Percentiles rank a stretch among this genome's conserved stretches.
Evolutionary conservation across 2,329 filamentous ascomycete genomes (phyloP).

Genomic region (Hymenoscyphus fructigenus): DNA sequence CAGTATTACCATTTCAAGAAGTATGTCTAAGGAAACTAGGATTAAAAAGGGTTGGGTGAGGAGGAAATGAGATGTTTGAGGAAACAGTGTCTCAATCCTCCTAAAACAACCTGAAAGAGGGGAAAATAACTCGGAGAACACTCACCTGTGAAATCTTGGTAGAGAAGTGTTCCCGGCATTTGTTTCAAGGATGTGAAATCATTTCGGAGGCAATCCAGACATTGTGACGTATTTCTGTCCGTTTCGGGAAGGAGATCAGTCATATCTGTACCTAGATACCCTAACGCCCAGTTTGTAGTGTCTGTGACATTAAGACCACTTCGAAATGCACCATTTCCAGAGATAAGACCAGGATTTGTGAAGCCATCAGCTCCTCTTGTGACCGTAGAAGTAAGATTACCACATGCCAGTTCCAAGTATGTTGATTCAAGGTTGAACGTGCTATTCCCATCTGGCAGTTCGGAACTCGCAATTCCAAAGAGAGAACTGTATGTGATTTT

Average conservation of each 20-base stretch:
- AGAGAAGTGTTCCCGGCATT: constrained; percentile 23
- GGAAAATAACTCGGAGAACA: too few species aligned
- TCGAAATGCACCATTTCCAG: constrained; percentile 23
- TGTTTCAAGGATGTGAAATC: constrained; percentile 12
- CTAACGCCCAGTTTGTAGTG: constrained; percentile 23
- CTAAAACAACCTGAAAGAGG: too few species aligned
- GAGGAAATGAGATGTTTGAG: too few species aligned
- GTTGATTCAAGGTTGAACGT: constrained; percentile 26
- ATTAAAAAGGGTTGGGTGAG: too few species aligned
- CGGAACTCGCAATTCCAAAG: constrained; percentile 24
- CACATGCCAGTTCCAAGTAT: constrained; percentile 25
- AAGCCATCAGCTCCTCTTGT: constrained; percentile 16
- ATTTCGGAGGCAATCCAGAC: constrained; percentile 21
- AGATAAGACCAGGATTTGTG: constrained; percentile 24
- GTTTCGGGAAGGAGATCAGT: constrained; percentile 12
- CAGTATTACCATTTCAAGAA: too few species aligned
- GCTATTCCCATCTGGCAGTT: constrained; percentile 18
- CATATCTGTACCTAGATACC: constrained; percentile 24
- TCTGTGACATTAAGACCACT: constrained; percentile 19
- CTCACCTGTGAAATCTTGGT: constrained; percentile 29
- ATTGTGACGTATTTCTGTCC: constrained; percentile 15
- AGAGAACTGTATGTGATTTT: constrained; percentile 21
- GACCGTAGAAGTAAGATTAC: constrained; percentile 18
- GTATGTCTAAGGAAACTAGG: too few species aligned
- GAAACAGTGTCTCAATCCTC: too few species aligned